Conservation (phyloP, 2,329 filamentous ascomycete genomes). For the Colletotrichum cuscutae region DNA sequence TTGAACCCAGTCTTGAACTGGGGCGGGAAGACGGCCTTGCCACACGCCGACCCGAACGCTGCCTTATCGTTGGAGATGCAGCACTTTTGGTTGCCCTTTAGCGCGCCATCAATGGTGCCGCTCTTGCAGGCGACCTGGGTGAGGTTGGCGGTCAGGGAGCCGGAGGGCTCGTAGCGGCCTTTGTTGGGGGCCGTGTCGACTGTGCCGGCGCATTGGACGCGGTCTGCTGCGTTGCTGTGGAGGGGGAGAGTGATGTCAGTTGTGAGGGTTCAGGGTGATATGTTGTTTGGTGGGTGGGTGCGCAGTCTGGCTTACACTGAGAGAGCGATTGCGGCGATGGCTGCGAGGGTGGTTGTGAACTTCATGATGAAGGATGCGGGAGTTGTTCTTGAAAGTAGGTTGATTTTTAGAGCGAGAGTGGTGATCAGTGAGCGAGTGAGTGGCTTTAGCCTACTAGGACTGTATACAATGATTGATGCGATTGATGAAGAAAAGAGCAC, state of each 20-base stretch:
- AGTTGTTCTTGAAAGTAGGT: neutral
- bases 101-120: neutral
- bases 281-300: too few relatives aligned
- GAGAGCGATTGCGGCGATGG: neutral
- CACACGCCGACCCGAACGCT: neutral
- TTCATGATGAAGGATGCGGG: neutral
- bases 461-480: neutral
- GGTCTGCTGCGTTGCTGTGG: neutral
- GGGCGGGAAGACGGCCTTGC: neutral
- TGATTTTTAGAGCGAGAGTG: neutral
- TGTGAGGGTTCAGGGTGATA: too few relatives aligned
- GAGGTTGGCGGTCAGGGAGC: neutral
- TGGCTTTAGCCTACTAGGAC: neutral
- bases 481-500: neutral
- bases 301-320: neutral
- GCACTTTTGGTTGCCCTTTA: neutral
- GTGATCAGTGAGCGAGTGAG: neutral
- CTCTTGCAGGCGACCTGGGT: neutral
- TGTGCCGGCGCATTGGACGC: neutral
- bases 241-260: too few relatives aligned
- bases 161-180: neutral
- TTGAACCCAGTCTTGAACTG: neutral
- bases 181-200: neutral
- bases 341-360: neutral
- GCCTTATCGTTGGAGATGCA: neutral